Evolutionary conservation across 1,284 basidiomycete genomes (phyloP), one percentile per base, ranked within the genome.

Genomic region (Xerocomus cyaneibrunnescens): DNA sequence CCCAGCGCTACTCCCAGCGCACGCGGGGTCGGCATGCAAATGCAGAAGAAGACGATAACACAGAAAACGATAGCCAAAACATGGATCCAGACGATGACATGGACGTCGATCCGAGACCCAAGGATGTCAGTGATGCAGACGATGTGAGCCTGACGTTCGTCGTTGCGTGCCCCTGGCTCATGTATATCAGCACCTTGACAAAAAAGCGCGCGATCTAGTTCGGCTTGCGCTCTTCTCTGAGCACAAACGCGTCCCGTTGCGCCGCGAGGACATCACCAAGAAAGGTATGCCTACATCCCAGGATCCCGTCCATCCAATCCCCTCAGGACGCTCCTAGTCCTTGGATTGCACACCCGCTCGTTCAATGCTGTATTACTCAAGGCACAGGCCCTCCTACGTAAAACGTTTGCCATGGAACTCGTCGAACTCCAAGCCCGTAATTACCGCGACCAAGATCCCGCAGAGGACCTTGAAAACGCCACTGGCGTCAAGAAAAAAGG

Each of bases 241-340:
- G 63, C 80, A 85, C 48, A 79, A 75, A 62, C 76, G 87, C 38
- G 63, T 73, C 7, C 76, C 81, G 1, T 67, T 91, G 40, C 77
- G 78, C 35, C 74, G 87, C 42, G 87, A 92, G 25, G 89, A 92
- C 25, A 88, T 92, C 39, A 81, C 78, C 17, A 91, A 90, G 72
- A 89, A 87, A 78, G 81, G 88, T 83, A 39, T 31, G 64, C 51
- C 22, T 25, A 22, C n/a, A 14, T 40, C 14, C 40, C 28, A 37
- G n/a, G n/a, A n/a, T 23, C 25, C 21, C 0, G 19, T 39, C 7
- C 22, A n/a, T 23, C 17, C 25, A 25, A 14, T 19, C 9, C 28
- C 3, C 14, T 38, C 5, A 36, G 19, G 8, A 36, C 3, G 4
- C 16, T 14, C 34, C 25, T 10, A 89, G 89, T 87, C 0, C 70